A percentile compares a stretch with the other conserved stretches of the same genome.
phyloP scores from a whole-genome alignment of 352 stramenopile genomes.

The Salisapilia sapeloensis region DNA sequence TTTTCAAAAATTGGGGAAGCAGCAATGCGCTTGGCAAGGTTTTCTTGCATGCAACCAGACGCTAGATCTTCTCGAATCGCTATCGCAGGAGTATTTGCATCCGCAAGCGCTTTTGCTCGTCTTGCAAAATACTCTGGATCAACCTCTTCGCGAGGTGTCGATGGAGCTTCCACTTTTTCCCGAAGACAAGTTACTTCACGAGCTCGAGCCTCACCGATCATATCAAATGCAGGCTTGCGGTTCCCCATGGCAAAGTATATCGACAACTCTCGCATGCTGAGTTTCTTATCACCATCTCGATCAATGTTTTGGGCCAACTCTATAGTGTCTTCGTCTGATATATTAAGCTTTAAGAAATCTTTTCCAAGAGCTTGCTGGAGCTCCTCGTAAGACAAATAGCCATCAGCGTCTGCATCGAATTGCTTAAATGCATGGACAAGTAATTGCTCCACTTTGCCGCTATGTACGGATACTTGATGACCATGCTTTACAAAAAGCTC shows the following conservation, averaged over 20 bases:
- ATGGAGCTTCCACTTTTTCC: slow-evolving; percentile 17
- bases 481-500: slow-evolving; percentile 38
- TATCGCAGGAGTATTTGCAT: background rate
- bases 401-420: slow-evolving; percentile 57
- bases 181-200: slow-evolving; percentile 40
- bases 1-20: slow-evolving; percentile 12
- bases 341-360: slow-evolving; percentile 37
- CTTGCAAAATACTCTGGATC: slow-evolving; percentile 17
- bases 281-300: slow-evolving; percentile 41
- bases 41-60: slow-evolving; percentile 32
- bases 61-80: background rate
- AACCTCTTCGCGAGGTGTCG: slow-evolving; percentile 31
- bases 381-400: slow-evolving; percentile 53
- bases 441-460: slow-evolving; percentile 45
- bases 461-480: slow-evolving; percentile 28
- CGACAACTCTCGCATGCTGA: slow-evolving; percentile 71
- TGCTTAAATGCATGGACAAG: slow-evolving; percentile 66
- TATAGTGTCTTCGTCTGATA: slow-evolving; percentile 29
- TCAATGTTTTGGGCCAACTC: slow-evolving; percentile 68
- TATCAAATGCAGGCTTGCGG: slow-evolving; percentile 30
- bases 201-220: slow-evolving; percentile 43
- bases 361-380: slow-evolving; percentile 36
- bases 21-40: slow-evolving; percentile 24
- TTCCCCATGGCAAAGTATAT: slow-evolving; percentile 59
- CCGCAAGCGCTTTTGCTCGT: background rate